phyloP scores from a whole-genome alignment of 495 filamentous ascomycete genomes.

The Mycothermus thermophilus region DNA sequence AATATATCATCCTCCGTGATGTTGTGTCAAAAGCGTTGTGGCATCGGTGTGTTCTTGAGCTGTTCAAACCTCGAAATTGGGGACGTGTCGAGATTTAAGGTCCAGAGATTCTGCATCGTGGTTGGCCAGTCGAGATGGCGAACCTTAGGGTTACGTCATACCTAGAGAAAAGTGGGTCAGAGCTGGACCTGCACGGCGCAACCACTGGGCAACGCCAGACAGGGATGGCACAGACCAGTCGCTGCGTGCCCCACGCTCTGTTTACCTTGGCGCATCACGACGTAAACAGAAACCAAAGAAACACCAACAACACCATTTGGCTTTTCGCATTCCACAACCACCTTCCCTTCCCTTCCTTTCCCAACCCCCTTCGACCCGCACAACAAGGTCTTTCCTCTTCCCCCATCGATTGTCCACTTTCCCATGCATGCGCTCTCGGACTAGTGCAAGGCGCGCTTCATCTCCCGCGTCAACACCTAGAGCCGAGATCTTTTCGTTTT shows the following conservation, averaged over 20 bases:
- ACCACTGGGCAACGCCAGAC: constrained; percentile 6
- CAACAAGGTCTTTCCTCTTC: constrained; percentile 8
- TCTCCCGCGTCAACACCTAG: constrained; percentile 8
- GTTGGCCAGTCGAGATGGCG: too few relatives aligned
- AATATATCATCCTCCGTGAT: too few relatives aligned
- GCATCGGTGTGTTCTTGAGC: too few relatives aligned
- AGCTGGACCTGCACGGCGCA: constrained; percentile 9
- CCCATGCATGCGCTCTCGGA: constrained; percentile 10
- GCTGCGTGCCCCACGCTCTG: constrained; percentile 1
- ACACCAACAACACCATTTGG: background rate
- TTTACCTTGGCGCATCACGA: constrained; percentile 13
- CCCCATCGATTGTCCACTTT: constrained; percentile 3
- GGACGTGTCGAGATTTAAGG: too few relatives aligned
- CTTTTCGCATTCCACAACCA: background rate
- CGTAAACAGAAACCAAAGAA: constrained; percentile 13
- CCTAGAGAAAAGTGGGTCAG: background rate
- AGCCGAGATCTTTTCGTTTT: background rate
- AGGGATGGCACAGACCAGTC: constrained; percentile 11
- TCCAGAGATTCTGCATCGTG: too few relatives aligned
- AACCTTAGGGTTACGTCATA: constrained; percentile 11
- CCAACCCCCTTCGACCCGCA: background rate
- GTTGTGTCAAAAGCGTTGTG: too few relatives aligned
- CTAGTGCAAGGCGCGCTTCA: constrained; percentile 11
- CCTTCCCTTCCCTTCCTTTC: constrained; percentile 1
- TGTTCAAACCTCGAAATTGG: too few relatives aligned